Conservation (phyloP, 192 early-diverging fungal genomes). For the Backusella circina region DNA sequence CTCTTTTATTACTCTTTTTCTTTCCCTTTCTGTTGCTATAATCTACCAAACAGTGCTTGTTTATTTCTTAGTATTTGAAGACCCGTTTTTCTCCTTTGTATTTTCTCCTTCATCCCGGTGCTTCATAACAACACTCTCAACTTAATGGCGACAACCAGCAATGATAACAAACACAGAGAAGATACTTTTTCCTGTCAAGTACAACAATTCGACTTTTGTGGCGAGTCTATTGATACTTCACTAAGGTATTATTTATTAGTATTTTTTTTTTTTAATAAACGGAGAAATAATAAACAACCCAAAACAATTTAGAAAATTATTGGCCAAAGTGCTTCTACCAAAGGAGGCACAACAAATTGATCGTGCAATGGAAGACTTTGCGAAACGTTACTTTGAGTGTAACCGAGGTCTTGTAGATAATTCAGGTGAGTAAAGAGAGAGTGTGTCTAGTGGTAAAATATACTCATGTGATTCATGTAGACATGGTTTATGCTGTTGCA, state of each 20-base stretch:
- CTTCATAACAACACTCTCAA: neutral
- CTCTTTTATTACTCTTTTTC: too few relatives aligned
- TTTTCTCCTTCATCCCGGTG: neutral
- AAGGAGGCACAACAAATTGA: slow-evolving; percentile 86
- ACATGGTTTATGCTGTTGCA: slow-evolving; percentile 71
- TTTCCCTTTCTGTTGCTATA: neutral
- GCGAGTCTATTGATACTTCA: slow-evolving; percentile 32
- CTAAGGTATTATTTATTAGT: slow-evolving; percentile 33
- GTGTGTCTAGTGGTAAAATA: neutral
- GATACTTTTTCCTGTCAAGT: slow-evolving; percentile 14
- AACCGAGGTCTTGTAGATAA: slow-evolving; percentile 60
- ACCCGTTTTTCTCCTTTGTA: neutral
- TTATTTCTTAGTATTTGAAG: neutral
- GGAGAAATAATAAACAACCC: too few relatives aligned
- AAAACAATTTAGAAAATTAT: slow-evolving; percentile 69
- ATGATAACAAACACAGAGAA: neutral
- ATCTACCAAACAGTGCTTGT: too few relatives aligned
- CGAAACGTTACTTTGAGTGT: slow-evolving; percentile 63
- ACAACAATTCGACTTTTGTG: slow-evolving; percentile 30
- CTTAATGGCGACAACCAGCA: neutral
- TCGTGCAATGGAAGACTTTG: slow-evolving; percentile 71
- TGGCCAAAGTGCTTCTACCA: slow-evolving; percentile 70
- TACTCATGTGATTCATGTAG: slow-evolving; percentile 27
- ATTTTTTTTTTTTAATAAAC: too few relatives aligned
- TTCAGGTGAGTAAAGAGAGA: slow-evolving; percentile 39